phyloP scores from a whole-genome alignment of 192 early-diverging fungal species.

The Gamsiella multidivaricata region DNA sequence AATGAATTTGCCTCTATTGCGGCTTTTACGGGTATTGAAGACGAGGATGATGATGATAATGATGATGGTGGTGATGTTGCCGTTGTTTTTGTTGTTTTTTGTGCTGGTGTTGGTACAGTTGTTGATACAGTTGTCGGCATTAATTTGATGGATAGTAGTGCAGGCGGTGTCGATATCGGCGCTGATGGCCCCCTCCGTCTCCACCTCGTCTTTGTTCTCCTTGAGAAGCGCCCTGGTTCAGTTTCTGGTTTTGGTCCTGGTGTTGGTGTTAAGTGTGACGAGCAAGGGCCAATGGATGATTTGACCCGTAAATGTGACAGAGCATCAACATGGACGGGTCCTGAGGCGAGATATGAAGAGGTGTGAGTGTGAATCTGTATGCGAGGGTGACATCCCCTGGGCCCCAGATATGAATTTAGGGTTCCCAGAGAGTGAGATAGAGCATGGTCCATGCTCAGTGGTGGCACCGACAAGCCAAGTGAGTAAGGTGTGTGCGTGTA shows the following conservation, averaged over 20 bases:
- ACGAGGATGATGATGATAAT: not conserved
- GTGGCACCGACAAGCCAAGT: not conserved
- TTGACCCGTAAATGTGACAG: too few relatives aligned
- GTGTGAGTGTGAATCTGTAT: too few relatives aligned
- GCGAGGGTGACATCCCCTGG: too few relatives aligned
- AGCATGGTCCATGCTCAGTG: conserved; percentile 8
- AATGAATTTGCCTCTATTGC: not conserved
- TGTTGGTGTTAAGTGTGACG: too few relatives aligned
- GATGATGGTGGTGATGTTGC: not conserved
- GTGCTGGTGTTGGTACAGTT: not conserved
- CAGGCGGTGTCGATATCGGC: not conserved
- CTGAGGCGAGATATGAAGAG: not conserved
- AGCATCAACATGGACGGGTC: not conserved
- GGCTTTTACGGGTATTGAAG: not conserved
- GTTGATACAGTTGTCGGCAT: too few relatives aligned
- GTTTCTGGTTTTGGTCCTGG: too few relatives aligned
- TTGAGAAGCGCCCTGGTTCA: conserved; percentile 1
- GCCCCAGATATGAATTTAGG: too few relatives aligned
- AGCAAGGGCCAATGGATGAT: too few relatives aligned
- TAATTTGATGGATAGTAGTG: too few relatives aligned
- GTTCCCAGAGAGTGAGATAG: not conserved
- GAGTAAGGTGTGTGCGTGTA: not conserved
- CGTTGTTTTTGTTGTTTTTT: conserved; percentile 9
- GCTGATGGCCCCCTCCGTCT: conserved; percentile 12
- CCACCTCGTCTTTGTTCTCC: not conserved